Evolutionary conservation across 1,284 basidiomycete genomes (phyloP).

Genomic region (Ceratobasidium sp.): DNA sequence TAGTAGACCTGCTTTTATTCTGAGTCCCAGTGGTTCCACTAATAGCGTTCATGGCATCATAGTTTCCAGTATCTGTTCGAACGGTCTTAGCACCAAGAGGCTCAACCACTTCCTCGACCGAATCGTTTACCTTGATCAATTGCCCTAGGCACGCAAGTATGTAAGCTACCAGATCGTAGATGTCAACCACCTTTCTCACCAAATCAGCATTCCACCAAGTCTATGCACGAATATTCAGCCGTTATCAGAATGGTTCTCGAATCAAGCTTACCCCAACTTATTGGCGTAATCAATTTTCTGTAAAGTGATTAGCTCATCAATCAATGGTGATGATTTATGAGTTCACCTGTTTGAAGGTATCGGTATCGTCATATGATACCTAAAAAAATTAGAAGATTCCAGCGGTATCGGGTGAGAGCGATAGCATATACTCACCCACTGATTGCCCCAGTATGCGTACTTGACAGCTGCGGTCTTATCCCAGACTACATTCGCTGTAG

Average conservation of each 20-base stretch:
- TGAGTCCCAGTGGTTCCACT: not conserved
- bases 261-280: not conserved
- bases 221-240: not conserved
- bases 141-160: slow-evolving; percentile 3
- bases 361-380: slow-evolving; percentile 19
- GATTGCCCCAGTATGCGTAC: slow-evolving; percentile 21
- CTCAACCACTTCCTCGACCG: not conserved
- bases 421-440: slow-evolving; percentile 1
- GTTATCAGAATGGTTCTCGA: too few relatives aligned
- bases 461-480: slow-evolving; percentile 17
- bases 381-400: not conserved
- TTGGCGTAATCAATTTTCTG: slow-evolving; percentile 28
- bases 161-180: too few relatives aligned
- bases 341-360: slow-evolving; percentile 10
- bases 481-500: not conserved
- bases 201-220: slow-evolving; percentile 20
- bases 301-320: not conserved
- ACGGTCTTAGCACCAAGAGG: not conserved
- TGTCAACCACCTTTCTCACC: not conserved
- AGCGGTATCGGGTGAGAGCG: not conserved
- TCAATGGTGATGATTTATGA: not conserved
- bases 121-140: slow-evolving; percentile 15
- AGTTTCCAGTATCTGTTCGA: slow-evolving; percentile 14
- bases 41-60: slow-evolving; percentile 17
- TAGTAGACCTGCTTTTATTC: not conserved